Evolutionary conservation across 106 monocot species (phyloP), one percentile per base, ranked within the genome.

Genomic region (Phalaenopsis equestris): DNA sequence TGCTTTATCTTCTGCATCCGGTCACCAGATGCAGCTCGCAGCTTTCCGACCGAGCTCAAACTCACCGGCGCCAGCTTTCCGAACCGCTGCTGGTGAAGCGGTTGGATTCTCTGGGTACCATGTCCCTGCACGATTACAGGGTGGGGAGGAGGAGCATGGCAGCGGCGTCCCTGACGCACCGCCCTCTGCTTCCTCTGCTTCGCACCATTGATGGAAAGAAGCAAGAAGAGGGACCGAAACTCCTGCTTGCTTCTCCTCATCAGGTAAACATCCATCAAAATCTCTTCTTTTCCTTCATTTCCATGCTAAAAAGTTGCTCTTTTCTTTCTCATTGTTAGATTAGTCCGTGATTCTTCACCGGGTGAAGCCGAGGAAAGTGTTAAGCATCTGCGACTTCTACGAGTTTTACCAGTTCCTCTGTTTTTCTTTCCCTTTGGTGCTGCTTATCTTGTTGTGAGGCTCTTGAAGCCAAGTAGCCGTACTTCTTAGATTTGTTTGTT

Each of bases 71-170:
- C 72, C 39, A 41, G 86, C 83, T 16, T 90, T 86, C 79, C 57
- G 55, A 18, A 74, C 74, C 9, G 77, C 79, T 24, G 64, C 84
- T 52, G 73, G 89, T 68, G 67, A 81, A 5, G 73, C 64, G 15
- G 64, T 81, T 76, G 77, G 91, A 11, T 90, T 92, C 82, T 84
- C 92, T 3, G 90, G 92, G 14, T 94, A 94, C 80, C 94, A 81
- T 39, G 81, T 94, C 76, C 94, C 96, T 6, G 92, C 92, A 16
- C 84, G 93, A 80, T 88, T 97, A 55, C 97, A 92, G 72, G 92
- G 97, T 77, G 97, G 70, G 70, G 70, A 90, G 15, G 90, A 92
- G 78, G 93, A 94, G 82, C 89, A 94, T 78, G 87, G 88, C 70
- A 82, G 84, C 73, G 85, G 83, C 78, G n/a, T 82, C 41, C 55